Conservation (phyloP, 2,329 filamentous ascomycete genomes). For the Hirsutella thompsonii region DNA sequence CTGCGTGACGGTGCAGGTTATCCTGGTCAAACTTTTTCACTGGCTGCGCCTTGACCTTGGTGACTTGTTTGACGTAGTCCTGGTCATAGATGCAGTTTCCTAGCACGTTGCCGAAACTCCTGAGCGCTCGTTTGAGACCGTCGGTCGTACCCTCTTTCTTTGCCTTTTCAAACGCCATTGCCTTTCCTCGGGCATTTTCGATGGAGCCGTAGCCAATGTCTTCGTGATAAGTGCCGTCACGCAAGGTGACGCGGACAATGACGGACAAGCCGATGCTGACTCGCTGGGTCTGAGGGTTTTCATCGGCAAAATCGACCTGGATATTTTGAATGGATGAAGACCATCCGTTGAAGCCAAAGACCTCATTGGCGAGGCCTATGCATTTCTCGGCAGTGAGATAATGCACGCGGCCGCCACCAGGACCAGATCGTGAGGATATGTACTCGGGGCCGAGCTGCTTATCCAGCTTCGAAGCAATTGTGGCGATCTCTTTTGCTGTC, state of each 20-base stretch:
- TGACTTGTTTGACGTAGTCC: slow-evolving; percentile 80
- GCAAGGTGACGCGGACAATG: slow-evolving; percentile 77
- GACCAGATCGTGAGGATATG: slow-evolving; percentile 74
- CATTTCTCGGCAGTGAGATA: slow-evolving; percentile 95
- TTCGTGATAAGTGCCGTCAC: slow-evolving; percentile 94
- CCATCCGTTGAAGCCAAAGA: slow-evolving; percentile 97
- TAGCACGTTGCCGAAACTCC: slow-evolving; percentile 89
- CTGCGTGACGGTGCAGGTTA: slow-evolving; percentile 70
- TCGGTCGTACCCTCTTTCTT: slow-evolving; percentile 98
- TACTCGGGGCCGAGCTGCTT: slow-evolving; percentile 95
- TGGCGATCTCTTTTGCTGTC: slow-evolving; percentile 83
- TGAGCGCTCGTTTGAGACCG: slow-evolving; percentile 74
- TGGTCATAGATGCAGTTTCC: slow-evolving; percentile 99
- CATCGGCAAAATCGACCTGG: slow-evolving; percentile 90
- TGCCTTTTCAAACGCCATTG: slow-evolving; percentile 91
- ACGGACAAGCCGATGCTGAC: slow-evolving; percentile 81
- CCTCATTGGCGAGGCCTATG: slow-evolving; percentile 86
- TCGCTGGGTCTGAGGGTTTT: slow-evolving; percentile 63
- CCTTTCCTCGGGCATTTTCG: slow-evolving; percentile 92
- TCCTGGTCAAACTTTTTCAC: slow-evolving; percentile 60
- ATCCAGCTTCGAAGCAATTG: slow-evolving; percentile 73
- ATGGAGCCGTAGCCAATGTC: slow-evolving; percentile 95
- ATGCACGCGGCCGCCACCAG: slow-evolving; percentile 75
- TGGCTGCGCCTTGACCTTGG: slow-evolving; percentile 71
- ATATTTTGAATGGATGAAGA: slow-evolving; percentile 91